Conservation (phyloP, 495 filamentous ascomycete species). For the Xylaria scruposa region DNA sequence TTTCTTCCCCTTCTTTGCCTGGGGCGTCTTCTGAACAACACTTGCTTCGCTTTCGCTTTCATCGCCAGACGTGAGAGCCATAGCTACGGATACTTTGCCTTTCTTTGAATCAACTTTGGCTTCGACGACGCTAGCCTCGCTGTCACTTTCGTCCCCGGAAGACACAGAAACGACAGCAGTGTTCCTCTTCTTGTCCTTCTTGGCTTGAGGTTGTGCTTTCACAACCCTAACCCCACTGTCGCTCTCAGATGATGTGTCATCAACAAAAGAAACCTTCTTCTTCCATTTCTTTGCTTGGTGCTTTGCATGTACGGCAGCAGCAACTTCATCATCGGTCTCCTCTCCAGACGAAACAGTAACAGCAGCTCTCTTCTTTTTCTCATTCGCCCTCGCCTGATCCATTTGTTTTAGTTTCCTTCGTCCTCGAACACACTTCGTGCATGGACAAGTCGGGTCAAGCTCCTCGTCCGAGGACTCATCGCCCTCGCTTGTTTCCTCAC, state of each 20-base stretch:
- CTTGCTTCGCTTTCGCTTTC: slow-evolving; percentile 27
- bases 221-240: background rate
- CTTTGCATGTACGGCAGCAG: slow-evolving; percentile 27
- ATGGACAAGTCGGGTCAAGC: slow-evolving; percentile 35
- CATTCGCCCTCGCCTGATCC: slow-evolving; percentile 19
- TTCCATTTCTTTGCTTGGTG: slow-evolving; percentile 31
- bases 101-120: slow-evolving; percentile 8
- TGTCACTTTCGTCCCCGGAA: slow-evolving; percentile 16
- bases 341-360: slow-evolving; percentile 20
- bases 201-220: background rate
- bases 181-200: background rate
- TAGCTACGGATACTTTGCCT: slow-evolving; percentile 4
- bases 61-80: slow-evolving; percentile 18
- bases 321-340: slow-evolving; percentile 23
- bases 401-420: slow-evolving; percentile 24
- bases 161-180: slow-evolving; percentile 13
- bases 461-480: slow-evolving; percentile 27
- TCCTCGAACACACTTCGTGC: slow-evolving; percentile 32
- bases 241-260: background rate
- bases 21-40: slow-evolving; percentile 5
- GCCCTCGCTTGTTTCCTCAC: slow-evolving; percentile 28
- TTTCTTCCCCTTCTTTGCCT: slow-evolving; percentile 8
- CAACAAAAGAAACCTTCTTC: slow-evolving; percentile 22
- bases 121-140: slow-evolving; percentile 15
- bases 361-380: slow-evolving; percentile 15